These are phyloP conservation scores for Trichoderma sp. DNA, from an alignment of 2,329 filamentous ascomycete genomes.

Conservation along the genomic window DNA sequence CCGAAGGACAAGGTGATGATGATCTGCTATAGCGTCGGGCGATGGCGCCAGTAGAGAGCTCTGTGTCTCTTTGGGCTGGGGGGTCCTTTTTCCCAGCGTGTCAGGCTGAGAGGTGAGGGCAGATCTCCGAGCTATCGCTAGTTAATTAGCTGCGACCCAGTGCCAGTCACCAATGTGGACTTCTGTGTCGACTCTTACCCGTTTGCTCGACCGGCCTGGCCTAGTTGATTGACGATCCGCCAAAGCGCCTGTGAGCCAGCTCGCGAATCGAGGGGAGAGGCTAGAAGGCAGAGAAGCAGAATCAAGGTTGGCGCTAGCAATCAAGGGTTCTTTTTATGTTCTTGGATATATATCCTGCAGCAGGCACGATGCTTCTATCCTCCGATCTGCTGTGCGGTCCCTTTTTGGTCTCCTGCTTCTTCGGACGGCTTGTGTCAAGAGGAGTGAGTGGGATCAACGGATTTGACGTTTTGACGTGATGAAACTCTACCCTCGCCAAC, in stretches of 20 bases:
- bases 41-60: slow-evolving; percentile 27
- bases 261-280: slow-evolving; percentile 22
- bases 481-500: background rate
- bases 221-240: slow-evolving; percentile 4
- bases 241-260: slow-evolving; percentile 12
- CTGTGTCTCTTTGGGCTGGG: slow-evolving; percentile 6
- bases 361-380: background rate
- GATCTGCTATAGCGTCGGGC: slow-evolving; percentile 30
- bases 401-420: background rate
- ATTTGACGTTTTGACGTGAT: background rate
- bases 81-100: slow-evolving; percentile 3
- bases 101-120: slow-evolving; percentile 19
- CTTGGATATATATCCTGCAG: background rate
- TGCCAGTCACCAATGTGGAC: background rate
- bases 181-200: background rate
- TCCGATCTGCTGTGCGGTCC: background rate
- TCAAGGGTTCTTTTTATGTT: background rate
- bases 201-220: background rate
- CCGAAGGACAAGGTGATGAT: slow-evolving; percentile 26
- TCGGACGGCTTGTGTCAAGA: background rate
- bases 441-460: background rate
- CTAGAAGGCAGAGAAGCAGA: slow-evolving; percentile 16
- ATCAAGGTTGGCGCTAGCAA: slow-evolving; percentile 1
- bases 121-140: slow-evolving; percentile 14
- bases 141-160: slow-evolving; percentile 6